These are phyloP conservation scores for Fusarium aywerte DNA, from an alignment of 2,329 filamentous ascomycete species.

Conservation along the genomic window DNA sequence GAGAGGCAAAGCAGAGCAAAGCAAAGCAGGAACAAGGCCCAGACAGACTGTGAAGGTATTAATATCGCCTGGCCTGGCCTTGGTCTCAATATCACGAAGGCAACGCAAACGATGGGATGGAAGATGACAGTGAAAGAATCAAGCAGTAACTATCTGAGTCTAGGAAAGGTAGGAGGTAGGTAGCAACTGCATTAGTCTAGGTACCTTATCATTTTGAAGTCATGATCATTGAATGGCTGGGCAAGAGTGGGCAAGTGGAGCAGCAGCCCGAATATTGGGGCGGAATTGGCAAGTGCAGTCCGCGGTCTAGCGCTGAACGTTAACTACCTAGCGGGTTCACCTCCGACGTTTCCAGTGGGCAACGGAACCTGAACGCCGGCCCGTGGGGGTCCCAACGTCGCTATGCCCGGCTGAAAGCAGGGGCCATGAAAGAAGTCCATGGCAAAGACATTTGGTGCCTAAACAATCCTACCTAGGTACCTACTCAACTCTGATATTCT, in stretches of 20 bases:
- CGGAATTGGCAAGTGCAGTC: not conserved
- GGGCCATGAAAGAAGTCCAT: conserved; percentile 22
- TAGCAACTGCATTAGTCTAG: not conserved
- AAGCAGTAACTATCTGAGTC: not conserved
- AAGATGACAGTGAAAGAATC: conserved; percentile 13
- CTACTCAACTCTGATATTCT: conserved; percentile 2
- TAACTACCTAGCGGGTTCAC: conserved; percentile 6
- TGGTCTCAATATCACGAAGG: conserved; percentile 11
- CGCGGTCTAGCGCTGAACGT: conserved; percentile 7
- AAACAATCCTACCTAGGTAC: not conserved
- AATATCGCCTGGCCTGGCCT: not conserved
- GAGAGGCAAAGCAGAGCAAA: not conserved
- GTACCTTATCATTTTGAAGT: conserved; percentile 29
- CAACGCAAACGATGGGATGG: not conserved
- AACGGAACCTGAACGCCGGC: conserved; percentile 3
- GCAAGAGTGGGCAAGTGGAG: conserved; percentile 18
- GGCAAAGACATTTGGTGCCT: not conserved
- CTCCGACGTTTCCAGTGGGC: conserved; percentile 24
- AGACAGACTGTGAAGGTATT: conserved; percentile 1
- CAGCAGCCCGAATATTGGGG: conserved; percentile 30
- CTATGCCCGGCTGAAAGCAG: conserved; percentile 19
- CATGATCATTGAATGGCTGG: conserved; percentile 36
- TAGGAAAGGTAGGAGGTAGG: not conserved
- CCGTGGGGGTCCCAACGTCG: conserved; percentile 5
- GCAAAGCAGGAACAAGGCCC: not conserved